A percentile compares a stretch with the other conserved stretches of the same genome.
Conservation (phyloP, 805 yeast genomes). For the Zygosaccharomyces gambellarensis region DNA sequence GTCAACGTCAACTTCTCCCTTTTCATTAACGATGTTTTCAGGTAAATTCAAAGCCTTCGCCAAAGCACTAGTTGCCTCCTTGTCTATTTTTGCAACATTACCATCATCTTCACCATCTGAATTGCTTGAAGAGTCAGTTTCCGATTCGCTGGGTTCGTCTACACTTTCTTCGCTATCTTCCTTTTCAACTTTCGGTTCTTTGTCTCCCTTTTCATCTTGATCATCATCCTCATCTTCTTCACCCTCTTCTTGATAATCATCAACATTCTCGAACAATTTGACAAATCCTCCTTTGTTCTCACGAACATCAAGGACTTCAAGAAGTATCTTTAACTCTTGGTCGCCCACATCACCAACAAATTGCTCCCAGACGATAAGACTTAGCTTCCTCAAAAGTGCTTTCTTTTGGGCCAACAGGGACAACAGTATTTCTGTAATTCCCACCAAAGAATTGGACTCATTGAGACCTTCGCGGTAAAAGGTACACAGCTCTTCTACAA, state of each 20-base stretch:
- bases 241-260: constrained; percentile 44
- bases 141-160: constrained; percentile 22
- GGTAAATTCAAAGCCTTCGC: constrained; percentile 72
- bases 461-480: constrained; percentile 37
- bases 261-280: constrained; percentile 63
- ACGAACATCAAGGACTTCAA: constrained; percentile 54
- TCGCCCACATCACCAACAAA: constrained; percentile 44
- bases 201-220: constrained; percentile 35
- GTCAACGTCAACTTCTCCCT: constrained; percentile 43
- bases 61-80: constrained; percentile 55
- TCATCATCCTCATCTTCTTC: constrained; percentile 41
- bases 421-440: constrained; percentile 55
- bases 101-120: constrained; percentile 35
- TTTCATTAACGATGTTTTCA: constrained; percentile 39
- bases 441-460: constrained; percentile 41
- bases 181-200: constrained; percentile 28
- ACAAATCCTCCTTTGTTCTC: constrained; percentile 82
- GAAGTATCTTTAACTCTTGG: constrained; percentile 45
- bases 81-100: constrained; percentile 46
- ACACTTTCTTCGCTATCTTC: constrained; percentile 35
- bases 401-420: constrained; percentile 55
- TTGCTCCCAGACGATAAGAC: constrained; percentile 53
- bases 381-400: constrained; percentile 51
- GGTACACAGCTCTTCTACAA: constrained; percentile 59
- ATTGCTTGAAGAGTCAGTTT: constrained; percentile 29